Evolutionary conservation across 1,284 basidiomycete species (phyloP).

Genomic region (Boletellus dicymbophilus): DNA sequence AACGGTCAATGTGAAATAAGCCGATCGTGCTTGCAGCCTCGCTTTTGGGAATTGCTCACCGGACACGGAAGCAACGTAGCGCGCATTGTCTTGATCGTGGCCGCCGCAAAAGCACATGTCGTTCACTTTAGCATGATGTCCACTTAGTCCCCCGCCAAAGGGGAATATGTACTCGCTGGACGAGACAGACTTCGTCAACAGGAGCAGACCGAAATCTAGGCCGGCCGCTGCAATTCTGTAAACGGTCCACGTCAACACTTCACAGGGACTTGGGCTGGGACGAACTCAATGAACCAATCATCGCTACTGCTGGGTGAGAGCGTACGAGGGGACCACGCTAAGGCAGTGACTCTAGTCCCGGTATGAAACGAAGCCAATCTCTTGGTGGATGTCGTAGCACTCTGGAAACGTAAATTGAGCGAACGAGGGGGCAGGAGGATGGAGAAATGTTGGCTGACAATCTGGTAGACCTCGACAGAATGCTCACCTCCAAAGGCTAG

Average conservation of each 20-base stretch:
- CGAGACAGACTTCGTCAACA: conserved; percentile 57
- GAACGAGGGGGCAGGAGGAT: conserved; percentile 5
- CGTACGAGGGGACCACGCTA: conserved; percentile 76
- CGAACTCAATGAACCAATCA: conserved; percentile 72
- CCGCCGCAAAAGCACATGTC: conserved; percentile 79
- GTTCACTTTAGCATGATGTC: conserved; percentile 73
- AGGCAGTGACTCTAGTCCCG: conserved; percentile 67
- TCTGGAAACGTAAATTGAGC: conserved; percentile 28
- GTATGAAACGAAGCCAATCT: conserved; percentile 71
- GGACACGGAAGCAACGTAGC: conserved; percentile 79
- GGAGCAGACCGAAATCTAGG: conserved; percentile 66
- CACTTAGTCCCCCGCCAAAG: conserved; percentile 76
- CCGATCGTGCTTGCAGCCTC: too few relatives aligned
- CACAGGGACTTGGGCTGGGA: conserved; percentile 9
- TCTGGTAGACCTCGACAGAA: conserved; percentile 65
- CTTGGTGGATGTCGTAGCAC: conserved; percentile 41
- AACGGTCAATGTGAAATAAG: conserved; percentile 5
- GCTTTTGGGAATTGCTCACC: conserved; percentile 41
- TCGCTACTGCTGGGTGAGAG: conserved; percentile 65
- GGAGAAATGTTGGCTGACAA: conserved; percentile 44
- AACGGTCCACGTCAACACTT: conserved; percentile 4
- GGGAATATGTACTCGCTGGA: conserved; percentile 56
- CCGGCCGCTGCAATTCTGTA: conserved; percentile 65
- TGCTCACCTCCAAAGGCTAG: conserved; percentile 72
- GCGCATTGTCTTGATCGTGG: conserved; percentile 57